These are phyloP conservation scores for Pouteria campechiana DNA, from an alignment of 179 eudicot species.

Conservation along the genomic window DNA sequence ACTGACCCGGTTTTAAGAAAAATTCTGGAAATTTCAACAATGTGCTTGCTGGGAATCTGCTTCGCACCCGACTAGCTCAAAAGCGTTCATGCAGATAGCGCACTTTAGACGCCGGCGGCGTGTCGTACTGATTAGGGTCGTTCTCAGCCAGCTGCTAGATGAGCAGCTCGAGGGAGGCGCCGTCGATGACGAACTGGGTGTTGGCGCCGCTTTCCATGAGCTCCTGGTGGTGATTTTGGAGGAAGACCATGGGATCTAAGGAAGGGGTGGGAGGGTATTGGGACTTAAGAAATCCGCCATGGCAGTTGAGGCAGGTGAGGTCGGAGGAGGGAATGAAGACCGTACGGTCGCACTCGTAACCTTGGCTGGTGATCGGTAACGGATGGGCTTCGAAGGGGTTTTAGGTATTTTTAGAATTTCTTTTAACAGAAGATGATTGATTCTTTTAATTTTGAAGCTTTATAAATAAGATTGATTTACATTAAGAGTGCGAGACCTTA, in stretches of 20 bases:
- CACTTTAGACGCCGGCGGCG: constrained; percentile 55
- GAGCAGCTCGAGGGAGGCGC: constrained; percentile 30
- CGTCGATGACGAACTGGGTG: constrained; percentile 33
- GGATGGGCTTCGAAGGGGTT: too few species aligned
- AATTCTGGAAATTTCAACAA: too few species aligned
- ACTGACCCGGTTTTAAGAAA: too few species aligned
- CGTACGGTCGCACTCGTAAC: constrained; percentile 39
- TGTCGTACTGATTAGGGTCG: constrained; percentile 47
- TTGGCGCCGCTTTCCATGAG: constrained; percentile 26
- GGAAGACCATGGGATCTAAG: constrained; percentile 27
- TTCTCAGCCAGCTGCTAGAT: constrained; percentile 49
- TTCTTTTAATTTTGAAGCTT: too few species aligned
- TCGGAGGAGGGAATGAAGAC: constrained; percentile 30
- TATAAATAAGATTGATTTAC: too few species aligned
- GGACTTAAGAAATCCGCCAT: constrained; percentile 41
- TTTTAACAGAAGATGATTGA: too few species aligned
- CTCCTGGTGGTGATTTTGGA: constrained; percentile 16
- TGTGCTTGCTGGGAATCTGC: too few species aligned
- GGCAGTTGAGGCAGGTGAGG: constrained; percentile 41
- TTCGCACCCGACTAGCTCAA: too few species aligned
- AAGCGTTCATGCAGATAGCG: too few species aligned
- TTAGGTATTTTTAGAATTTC: too few species aligned
- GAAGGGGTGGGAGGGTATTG: constrained; percentile 10
- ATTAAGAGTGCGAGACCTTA: too few species aligned
- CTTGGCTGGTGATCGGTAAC: too few species aligned